A percentile compares a stretch with the other conserved stretches of the same genome.
Evolutionary conservation across 169 alveolate species (phyloP).

Genomic region (Eimeria necatrix): DNA sequence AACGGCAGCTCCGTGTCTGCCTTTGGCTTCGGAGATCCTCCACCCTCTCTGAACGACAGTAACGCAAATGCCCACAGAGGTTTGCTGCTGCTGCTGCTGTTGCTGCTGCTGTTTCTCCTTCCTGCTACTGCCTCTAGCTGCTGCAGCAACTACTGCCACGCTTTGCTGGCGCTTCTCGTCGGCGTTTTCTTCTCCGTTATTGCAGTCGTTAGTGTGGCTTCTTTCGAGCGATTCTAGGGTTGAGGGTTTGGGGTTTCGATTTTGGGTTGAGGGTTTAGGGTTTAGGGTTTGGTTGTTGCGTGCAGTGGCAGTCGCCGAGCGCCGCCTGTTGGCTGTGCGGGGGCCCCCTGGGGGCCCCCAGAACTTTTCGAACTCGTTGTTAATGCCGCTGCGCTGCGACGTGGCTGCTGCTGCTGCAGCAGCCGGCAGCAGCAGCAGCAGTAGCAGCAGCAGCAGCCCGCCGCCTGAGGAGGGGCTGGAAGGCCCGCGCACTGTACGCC

Average conservation of each 20-base stretch:
- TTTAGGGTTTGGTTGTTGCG: background rate
- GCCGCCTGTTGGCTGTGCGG: slow-evolving; percentile 49
- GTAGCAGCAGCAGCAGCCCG: slow-evolving; percentile 42
- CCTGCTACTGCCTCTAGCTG: no score
- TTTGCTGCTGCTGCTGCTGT: no score
- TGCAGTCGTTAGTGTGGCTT: no score
- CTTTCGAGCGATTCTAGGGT: no score
- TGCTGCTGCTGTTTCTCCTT: no score
- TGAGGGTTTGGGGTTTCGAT: background rate
- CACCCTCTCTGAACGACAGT: no score
- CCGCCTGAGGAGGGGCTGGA: slow-evolving; percentile 12
- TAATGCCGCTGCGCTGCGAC: slow-evolving; percentile 35
- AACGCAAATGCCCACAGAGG: no score
- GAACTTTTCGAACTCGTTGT: slow-evolving; percentile 11
- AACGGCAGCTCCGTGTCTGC: slow-evolving; percentile 53
- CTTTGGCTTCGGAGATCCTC: background rate
- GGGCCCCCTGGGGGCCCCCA: slow-evolving; percentile 15
- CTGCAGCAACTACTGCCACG: background rate
- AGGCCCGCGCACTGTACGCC: background rate
- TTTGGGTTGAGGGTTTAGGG: background rate
- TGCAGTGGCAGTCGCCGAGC: slow-evolving; percentile 42
- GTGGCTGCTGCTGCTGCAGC: slow-evolving; percentile 28
- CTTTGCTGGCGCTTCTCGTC: background rate
- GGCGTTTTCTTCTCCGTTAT: background rate
- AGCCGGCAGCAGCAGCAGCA: slow-evolving; percentile 1